A percentile compares a stretch with the other conserved stretches of the same genome.
phyloP scores from a whole-genome alignment of 768 basidiomycete genomes.

The Imleria badia region DNA sequence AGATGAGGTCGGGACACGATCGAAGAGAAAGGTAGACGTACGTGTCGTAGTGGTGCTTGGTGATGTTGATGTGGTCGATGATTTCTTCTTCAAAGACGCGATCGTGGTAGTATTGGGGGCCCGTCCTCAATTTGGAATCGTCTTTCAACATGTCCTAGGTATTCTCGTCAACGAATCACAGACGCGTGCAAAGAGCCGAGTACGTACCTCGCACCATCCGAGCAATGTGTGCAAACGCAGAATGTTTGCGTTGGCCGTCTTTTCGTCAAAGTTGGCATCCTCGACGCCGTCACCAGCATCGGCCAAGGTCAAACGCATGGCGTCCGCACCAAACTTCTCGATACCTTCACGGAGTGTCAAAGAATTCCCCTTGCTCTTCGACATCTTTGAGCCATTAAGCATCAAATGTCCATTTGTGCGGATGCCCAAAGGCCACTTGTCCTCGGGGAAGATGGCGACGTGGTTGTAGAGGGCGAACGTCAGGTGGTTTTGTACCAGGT shows the following conservation, averaged over 20 bases:
- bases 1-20: neutral
- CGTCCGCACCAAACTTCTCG: slow-evolving; percentile 96
- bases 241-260: slow-evolving; percentile 96
- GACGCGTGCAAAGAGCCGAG: neutral
- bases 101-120: slow-evolving; percentile 80
- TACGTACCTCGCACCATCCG: slow-evolving; percentile 85
- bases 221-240: slow-evolving; percentile 87
- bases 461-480: slow-evolving; percentile 95
- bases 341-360: slow-evolving; percentile 87
- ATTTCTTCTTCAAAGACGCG: slow-evolving; percentile 89
- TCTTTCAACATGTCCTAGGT: slow-evolving; percentile 78
- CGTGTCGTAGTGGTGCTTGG: slow-evolving; percentile 80
- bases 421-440: slow-evolving; percentile 90
- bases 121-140: slow-evolving; percentile 67
- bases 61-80: slow-evolving; percentile 78
- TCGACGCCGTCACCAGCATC: slow-evolving; percentile 97
- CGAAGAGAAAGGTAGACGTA: slow-evolving; percentile 41
- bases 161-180: neutral
- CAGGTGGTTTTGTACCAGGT: slow-evolving; percentile 92
- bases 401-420: slow-evolving; percentile 95
- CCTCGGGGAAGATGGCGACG: slow-evolving; percentile 84
- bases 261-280: slow-evolving; percentile 99
- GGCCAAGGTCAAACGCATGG: slow-evolving; percentile 86
- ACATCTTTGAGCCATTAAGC: slow-evolving; percentile 99
- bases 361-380: slow-evolving; percentile 94